Base-by-base conservation (phyloP, 2,329 filamentous ascomycete genomes). In the Lachnellula willkommii region DNA sequence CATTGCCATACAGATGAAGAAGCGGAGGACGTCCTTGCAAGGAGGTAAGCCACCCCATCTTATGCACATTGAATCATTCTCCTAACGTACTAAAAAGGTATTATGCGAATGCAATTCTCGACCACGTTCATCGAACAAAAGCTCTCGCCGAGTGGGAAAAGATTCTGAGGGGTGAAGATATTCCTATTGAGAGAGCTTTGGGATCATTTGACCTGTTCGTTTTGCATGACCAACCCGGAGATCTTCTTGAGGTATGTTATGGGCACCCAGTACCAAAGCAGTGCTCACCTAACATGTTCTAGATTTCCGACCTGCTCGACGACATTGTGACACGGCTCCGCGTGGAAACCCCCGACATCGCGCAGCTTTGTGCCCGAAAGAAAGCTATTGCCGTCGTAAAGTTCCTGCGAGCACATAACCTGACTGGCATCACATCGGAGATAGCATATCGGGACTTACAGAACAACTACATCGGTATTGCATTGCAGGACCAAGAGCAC, bases 181-280 rank as follows among this genome's bases (percentile, higher is more conserved):
- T 84, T 22, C 70, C 81, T 7, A 76, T 96, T 20, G 92, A 96
- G 69, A 80, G 81, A 55, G 87, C 87, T 1, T 74, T 97, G 15
- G 88, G 85, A 20, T 88, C 87, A 14, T 95, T 95, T 70, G 94
- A 97, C 71, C 80, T 97, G 72, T 97, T 97, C 71, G 83, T 95
- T 47, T 75, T 93, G 28, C 83, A 87, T 61, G 86, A 87, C 53
- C 80, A 83, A 17, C 77, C 79, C 32, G 84, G 87, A n/a, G 90
- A 95, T 67, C 73, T 93, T 51, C 79, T 88, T 55, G 84, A 90
- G 73, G 87, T 79, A 66, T 36, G 73, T 86, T 79, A 66, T 36
- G 51, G 7, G 15, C 20, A 20, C 20, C 17, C 20, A 11, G 9
- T 28, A 50, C 48, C n/a, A 20, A 26, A 9, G 35, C 51, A 48